Conservation (phyloP, 202 grass and related monocot genomes). For the Brachypodium distachyon region DNA sequence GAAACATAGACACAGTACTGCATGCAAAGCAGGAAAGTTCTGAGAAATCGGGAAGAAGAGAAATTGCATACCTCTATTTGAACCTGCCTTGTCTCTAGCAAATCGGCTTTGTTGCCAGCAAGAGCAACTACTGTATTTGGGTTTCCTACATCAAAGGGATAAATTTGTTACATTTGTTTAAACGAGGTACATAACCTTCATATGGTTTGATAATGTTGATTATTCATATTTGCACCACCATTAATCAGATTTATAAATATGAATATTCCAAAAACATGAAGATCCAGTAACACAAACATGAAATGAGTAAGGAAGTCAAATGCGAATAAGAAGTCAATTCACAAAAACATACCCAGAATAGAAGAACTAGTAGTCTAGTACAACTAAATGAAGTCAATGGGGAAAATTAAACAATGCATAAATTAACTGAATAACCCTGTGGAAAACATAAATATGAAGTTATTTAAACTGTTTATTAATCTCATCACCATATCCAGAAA, state of each 20-base stretch:
- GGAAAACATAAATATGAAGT: background rate
- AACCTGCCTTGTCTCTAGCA: constrained; percentile 81
- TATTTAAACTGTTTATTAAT: background rate
- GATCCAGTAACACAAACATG: background rate
- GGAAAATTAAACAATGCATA: background rate
- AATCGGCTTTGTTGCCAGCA: constrained; percentile 93
- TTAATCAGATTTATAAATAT: background rate
- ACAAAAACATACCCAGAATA: background rate
- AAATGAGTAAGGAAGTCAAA: background rate
- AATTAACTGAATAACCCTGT: background rate
- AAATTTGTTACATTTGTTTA: constrained; percentile 4
- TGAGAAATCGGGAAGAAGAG: constrained; percentile 5
- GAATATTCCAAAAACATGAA: background rate
- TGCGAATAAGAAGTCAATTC: background rate
- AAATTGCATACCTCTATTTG: constrained; percentile 44
- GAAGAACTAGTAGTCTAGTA: no score
- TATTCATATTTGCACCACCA: background rate
- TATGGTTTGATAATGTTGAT: background rate
- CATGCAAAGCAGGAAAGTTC: background rate
- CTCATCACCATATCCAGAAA: constrained; percentile 2
- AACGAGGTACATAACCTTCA: background rate
- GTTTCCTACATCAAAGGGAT: constrained; percentile 56
- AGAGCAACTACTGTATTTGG: constrained; percentile 81
- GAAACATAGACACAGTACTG: background rate
- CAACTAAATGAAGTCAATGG: no score